Evolutionary conservation across 2,329 filamentous ascomycete genomes (phyloP).

Genomic region (Cladophialophora bantiana): DNA sequence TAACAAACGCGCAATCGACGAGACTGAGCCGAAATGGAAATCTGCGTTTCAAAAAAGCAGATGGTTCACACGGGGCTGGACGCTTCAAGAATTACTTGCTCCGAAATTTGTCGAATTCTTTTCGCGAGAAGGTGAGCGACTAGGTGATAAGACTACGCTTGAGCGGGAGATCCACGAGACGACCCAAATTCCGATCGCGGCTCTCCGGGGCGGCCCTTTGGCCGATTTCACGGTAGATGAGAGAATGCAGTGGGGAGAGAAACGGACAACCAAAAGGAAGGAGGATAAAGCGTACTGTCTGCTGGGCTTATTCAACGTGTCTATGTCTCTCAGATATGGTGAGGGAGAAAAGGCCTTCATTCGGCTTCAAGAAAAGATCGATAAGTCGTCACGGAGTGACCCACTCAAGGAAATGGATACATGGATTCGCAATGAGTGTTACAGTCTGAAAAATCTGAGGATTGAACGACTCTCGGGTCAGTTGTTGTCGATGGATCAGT

Average conservation of each 20-base stretch:
- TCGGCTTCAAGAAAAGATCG: constrained; percentile 29
- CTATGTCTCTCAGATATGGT: constrained; percentile 38
- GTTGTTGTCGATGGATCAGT: too few species aligned
- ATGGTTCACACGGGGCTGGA: neutral
- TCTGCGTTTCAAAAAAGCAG: constrained; percentile 15
- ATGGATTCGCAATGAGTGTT: too few species aligned
- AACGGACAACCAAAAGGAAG: constrained; percentile 35
- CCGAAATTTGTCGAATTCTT: constrained; percentile 44
- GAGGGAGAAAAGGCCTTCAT: constrained; percentile 28
- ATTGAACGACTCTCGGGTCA: too few species aligned
- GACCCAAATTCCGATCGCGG: constrained; percentile 37
- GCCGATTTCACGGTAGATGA: constrained; percentile 38
- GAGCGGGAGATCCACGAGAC: constrained; percentile 38
- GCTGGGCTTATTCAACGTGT: constrained; percentile 39
- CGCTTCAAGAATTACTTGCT: constrained; percentile 38
- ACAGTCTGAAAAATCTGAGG: too few species aligned
- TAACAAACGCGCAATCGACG: constrained; percentile 19
- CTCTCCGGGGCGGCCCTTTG: constrained; percentile 35
- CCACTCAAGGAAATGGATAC: too few species aligned
- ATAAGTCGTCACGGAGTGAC: too few species aligned
- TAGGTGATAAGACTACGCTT: constrained; percentile 42
- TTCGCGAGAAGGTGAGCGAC: constrained; percentile 28
- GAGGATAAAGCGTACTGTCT: constrained; percentile 43
- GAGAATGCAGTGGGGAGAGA: constrained; percentile 40
- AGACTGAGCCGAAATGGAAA: constrained; percentile 30